A percentile compares a stretch with the other conserved stretches of the same genome.
phyloP scores from a whole-genome alignment of 2,329 filamentous ascomycete genomes.

The Epichloe sp. region DNA sequence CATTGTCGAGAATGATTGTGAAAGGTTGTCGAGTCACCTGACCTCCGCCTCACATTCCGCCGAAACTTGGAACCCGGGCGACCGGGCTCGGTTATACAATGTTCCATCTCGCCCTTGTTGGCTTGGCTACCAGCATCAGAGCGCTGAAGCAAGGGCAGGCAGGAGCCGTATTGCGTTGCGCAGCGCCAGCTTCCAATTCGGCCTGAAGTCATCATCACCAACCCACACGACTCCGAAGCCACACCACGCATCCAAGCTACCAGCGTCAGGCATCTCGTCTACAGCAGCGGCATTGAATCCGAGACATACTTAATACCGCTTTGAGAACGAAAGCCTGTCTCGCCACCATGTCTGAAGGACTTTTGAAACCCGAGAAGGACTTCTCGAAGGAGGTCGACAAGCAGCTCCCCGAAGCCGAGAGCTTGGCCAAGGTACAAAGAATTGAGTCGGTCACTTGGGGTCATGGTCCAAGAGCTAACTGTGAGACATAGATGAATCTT shows the following conservation, averaged over 20 bases:
- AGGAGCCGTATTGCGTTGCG: constrained; percentile 25
- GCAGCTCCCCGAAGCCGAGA: constrained; percentile 79
- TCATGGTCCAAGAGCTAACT: constrained; percentile 8
- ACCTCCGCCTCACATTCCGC: neutral
- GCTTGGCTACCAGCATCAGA: neutral
- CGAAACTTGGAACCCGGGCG: neutral
- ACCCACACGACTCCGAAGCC: neutral
- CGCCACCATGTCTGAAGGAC: constrained; percentile 61
- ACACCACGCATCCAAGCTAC: neutral
- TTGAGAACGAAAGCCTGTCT: neutral
- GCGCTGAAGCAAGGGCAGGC: constrained; percentile 14
- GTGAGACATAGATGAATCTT: constrained; percentile 50
- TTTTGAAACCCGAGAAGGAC: constrained; percentile 94
- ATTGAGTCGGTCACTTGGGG: constrained; percentile 19
- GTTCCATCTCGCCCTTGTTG: constrained; percentile 24
- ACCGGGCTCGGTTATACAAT: constrained; percentile 1
- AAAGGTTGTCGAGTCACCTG: neutral
- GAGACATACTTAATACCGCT: neutral
- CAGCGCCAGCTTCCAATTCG: constrained; percentile 5
- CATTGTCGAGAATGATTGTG: neutral
- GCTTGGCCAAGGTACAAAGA: constrained; percentile 61
- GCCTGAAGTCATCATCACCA: constrained; percentile 12
- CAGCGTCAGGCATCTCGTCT: neutral
- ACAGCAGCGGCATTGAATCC: neutral
- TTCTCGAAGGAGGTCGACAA: constrained; percentile 92